phyloP scores from a whole-genome alignment of 148 eudicot species.

The Cornus controversa region DNA sequence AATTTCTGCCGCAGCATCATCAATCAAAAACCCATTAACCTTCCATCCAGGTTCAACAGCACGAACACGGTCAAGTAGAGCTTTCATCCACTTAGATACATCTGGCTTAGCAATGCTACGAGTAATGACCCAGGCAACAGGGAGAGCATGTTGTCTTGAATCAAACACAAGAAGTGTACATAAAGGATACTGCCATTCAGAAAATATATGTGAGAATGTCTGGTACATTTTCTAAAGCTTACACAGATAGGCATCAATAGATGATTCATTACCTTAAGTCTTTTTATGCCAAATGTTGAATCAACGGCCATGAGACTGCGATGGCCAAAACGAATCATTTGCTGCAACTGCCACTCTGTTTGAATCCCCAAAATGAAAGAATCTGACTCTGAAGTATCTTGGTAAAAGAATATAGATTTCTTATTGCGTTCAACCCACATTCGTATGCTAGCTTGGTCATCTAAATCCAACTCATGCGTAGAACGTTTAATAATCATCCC shows the following conservation, averaged over 20 bases:
- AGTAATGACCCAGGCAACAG: conserved; percentile 94
- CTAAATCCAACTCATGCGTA: conserved; percentile 87
- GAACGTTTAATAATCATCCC: conserved; percentile 90
- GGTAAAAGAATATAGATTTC: conserved; percentile 74
- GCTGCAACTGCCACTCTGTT: conserved; percentile 98
- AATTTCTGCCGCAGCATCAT: conserved; percentile 86
- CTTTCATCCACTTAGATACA: conserved; percentile 91
- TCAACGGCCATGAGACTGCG: conserved; percentile 79
- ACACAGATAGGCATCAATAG: background rate
- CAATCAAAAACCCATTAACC: conserved; percentile 73
- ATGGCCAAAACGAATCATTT: conserved; percentile 93
- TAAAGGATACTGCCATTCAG: conserved; percentile 77
- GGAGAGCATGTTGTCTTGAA: conserved; percentile 95
- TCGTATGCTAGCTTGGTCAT: conserved; percentile 84
- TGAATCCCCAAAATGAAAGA: conserved; percentile 92
- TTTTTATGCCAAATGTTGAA: conserved; percentile 89
- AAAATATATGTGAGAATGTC: conserved; percentile 31
- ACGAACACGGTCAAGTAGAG: conserved; percentile 64
- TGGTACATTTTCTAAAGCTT: conserved; percentile 10
- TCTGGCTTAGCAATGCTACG: conserved; percentile 81
- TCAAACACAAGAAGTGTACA: conserved; percentile 97
- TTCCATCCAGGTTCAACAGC: conserved; percentile 85
- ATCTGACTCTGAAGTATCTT: conserved; percentile 65
- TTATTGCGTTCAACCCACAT: conserved; percentile 92
- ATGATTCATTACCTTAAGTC: conserved; percentile 63